Conservation (phyloP, 805 yeast species). For the Nematodospora valgi region DNA sequence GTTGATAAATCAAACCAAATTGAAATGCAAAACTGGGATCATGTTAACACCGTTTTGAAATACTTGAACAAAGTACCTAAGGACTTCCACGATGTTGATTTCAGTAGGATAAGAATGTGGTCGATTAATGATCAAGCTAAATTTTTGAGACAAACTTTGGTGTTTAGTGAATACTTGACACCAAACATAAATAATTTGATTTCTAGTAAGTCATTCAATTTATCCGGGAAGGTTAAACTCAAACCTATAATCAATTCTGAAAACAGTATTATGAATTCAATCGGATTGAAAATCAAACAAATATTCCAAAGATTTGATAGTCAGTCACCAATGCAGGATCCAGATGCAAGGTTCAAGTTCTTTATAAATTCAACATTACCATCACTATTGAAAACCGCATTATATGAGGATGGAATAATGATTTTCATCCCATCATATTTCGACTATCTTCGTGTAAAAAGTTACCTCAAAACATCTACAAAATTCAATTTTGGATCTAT, state of each 20-base stretch:
- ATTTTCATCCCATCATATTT: conserved; percentile 82
- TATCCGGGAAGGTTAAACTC: conserved; percentile 59
- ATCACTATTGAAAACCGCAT: conserved; percentile 56
- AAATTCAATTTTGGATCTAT: conserved; percentile 63
- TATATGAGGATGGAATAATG: conserved; percentile 71
- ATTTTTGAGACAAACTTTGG: conserved; percentile 70
- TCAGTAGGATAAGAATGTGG: conserved; percentile 90
- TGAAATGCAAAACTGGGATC: conserved; percentile 92
- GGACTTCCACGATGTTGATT: conserved; percentile 77
- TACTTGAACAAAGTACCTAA: conserved; percentile 76
- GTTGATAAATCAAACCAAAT: conserved; percentile 83
- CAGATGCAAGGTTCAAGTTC: conserved; percentile 77
- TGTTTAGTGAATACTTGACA: conserved; percentile 71
- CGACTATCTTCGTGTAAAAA: conserved; percentile 78
- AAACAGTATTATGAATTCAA: conserved; percentile 55
- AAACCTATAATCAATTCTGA: conserved; percentile 43
- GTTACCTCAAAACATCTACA: conserved; percentile 62
- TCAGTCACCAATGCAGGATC: conserved; percentile 56
- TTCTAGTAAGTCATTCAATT: conserved; percentile 46
- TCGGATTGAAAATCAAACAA: conserved; percentile 67
- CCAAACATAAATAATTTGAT: conserved; percentile 73
- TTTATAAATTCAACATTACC: conserved; percentile 76
- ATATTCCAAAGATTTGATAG: conserved; percentile 69
- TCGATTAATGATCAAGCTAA: conserved; percentile 78
- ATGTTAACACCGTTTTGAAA: conserved; percentile 60